Percentiles rank a stretch among this genome's conserved stretches.
Conservation (phyloP, 2,329 filamentous ascomycete genomes). For the Monilinia vaccinii-corymbosi region DNA sequence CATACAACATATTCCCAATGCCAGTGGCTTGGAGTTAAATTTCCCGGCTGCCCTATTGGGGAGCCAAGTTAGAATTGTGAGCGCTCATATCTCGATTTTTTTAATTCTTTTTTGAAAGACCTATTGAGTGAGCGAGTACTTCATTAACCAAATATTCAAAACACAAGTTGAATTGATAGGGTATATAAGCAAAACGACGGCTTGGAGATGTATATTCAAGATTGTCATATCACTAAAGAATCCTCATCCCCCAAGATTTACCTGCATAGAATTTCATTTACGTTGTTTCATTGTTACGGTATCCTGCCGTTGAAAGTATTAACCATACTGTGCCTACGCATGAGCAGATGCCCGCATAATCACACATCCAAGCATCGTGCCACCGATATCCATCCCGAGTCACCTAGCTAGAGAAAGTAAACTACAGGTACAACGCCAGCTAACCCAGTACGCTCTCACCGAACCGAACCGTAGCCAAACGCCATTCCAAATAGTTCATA, state of each 20-base stretch:
- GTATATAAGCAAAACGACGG: not conserved
- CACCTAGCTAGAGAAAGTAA: not conserved
- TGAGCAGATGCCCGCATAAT: not conserved
- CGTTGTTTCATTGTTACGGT: not conserved
- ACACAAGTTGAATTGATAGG: not conserved
- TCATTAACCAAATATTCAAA: too few relatives aligned
- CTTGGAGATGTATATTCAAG: not conserved
- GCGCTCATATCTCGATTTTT: too few relatives aligned
- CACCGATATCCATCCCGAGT: slow-evolving; percentile 1
- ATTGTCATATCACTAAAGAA: not conserved
- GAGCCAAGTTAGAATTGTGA: too few relatives aligned
- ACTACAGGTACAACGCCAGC: slow-evolving; percentile 11
- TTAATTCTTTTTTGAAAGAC: too few relatives aligned
- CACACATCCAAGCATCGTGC: not conserved
- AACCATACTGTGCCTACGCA: not conserved
- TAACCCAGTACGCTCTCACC: slow-evolving; percentile 11
- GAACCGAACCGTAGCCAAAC: slow-evolving; percentile 10
- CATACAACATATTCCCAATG: too few relatives aligned
- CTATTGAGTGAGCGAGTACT: too few relatives aligned
- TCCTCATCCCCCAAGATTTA: not conserved
- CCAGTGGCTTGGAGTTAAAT: too few relatives aligned
- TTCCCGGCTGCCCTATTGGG: too few relatives aligned
- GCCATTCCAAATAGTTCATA: slow-evolving; percentile 7
- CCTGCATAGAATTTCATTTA: not conserved
- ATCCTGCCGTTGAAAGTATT: slow-evolving; percentile 2